phyloP scores from a whole-genome alignment of 352 stramenopile genomes.

The Globisporangium solare region DNA sequence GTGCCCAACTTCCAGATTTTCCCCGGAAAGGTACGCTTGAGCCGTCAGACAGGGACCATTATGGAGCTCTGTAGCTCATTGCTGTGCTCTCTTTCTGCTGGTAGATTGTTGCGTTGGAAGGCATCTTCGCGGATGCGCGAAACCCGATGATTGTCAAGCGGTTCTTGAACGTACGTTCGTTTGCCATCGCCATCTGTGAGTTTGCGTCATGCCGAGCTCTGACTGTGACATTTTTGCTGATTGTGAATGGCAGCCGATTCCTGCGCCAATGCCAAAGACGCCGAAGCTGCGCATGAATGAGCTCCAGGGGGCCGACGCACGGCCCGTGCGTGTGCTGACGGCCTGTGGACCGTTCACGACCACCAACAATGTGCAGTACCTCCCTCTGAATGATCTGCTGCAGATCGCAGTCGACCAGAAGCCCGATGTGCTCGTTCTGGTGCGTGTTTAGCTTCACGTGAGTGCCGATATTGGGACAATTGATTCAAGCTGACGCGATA shows the following conservation, averaged over 20 bases:
- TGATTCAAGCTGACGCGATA: background rate
- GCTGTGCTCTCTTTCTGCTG: conserved; percentile 10
- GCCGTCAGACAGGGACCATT: background rate
- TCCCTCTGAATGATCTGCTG: conserved; percentile 93
- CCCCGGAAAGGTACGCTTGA: conserved; percentile 56
- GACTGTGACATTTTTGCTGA: background rate
- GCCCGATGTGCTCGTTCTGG: conserved; percentile 94
- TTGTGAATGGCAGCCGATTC: conserved; percentile 38
- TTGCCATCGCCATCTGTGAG: too few species aligned
- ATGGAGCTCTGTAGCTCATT: background rate
- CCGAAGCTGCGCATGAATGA: conserved; percentile 41
- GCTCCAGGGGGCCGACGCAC: conserved; percentile 35
- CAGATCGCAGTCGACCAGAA: conserved; percentile 67
- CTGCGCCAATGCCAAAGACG: conserved; percentile 42
- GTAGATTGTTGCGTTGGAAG: conserved; percentile 80
- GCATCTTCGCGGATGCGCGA: conserved; percentile 61
- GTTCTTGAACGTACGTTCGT: conserved; percentile 60
- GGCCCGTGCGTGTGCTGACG: conserved; percentile 77
- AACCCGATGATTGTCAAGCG: conserved; percentile 73
- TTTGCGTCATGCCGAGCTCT: background rate
- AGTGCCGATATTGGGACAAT: background rate
- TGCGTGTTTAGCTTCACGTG: conserved; percentile 19
- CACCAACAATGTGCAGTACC: conserved; percentile 91
- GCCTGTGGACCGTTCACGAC: conserved; percentile 95
- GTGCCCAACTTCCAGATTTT: conserved; percentile 77